Base-by-base conservation (phyloP, 2,329 filamentous ascomycete species). In the Colletotrichum sp. region DNA sequence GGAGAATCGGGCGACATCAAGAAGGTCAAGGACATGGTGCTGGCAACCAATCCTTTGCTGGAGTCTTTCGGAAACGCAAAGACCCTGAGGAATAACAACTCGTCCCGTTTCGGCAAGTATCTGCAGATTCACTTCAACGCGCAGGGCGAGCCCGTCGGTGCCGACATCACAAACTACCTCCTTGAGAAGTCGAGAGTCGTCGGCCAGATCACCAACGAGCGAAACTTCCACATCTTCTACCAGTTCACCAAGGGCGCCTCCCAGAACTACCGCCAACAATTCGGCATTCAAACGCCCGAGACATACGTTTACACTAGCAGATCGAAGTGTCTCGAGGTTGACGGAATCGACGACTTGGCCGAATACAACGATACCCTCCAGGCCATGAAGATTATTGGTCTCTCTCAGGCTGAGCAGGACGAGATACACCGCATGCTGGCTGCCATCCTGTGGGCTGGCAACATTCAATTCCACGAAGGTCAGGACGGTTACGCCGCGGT, bases 211-310 rank as follows among this genome's bases (percentile, higher is more conserved):
- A 90, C 88, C 75, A 98, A 98, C 84, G 97, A 99, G 90, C 93
- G 97, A 80, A 99, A 98, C 87, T 99, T 99, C 86, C 97, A 99
- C 87, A 99, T 99, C 81, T 99, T 99, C 85, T 99, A 99, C 87
- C 97, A 99, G 85, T 98, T 99, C 85, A 95, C 97, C 63, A 99
- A 99, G 87, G 96, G 95, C 6, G 96, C 96, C 12, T 94, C 96
- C n/a, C 90, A 94, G 79, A 92, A 94, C 75, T 98, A 99, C 85
- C 91, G 95, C 83, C 93, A 97, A 81, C 93, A 89, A n/a, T 98
- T 95, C 82, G 97, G 97, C 67, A 89, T 99, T 24, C 96, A 99
- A 84, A 94, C 94, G 80, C 97, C 97, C 28, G 95, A 98, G 81
- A 95, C 96, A 39, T 99, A 99, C 85, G 87, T 95, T 28, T 99